These are phyloP conservation scores for Teunomyces aglyptinius DNA, from an alignment of 805 yeast species.

Conservation along the genomic window DNA sequence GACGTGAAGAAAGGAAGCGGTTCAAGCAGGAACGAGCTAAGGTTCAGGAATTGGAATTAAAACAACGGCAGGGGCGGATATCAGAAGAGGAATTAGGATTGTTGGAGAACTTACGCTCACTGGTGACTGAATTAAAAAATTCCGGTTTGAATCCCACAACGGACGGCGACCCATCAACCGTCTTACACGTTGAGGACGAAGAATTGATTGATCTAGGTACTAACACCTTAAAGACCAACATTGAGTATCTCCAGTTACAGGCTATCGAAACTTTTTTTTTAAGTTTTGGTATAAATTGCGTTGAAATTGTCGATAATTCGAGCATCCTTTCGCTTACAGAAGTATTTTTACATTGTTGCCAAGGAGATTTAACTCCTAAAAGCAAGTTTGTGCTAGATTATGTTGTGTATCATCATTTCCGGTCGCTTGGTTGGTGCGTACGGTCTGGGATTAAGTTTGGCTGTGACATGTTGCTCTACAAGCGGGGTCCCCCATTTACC, in stretches of 20 bases:
- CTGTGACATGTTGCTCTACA: constrained; percentile 76
- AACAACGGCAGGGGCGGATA: constrained; percentile 29
- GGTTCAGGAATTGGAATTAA: constrained; percentile 50
- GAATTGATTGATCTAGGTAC: constrained; percentile 17
- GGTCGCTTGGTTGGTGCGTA: constrained; percentile 93
- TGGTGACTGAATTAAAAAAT: constrained; percentile 18
- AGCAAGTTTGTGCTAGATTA: constrained; percentile 51
- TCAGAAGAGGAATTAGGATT: constrained; percentile 20
- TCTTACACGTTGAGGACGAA: constrained; percentile 14
- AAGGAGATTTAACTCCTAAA: not conserved
- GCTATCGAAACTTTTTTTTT: constrained; percentile 76
- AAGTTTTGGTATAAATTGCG: constrained; percentile 51
- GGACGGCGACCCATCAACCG: constrained; percentile 2
- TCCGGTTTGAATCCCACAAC: constrained; percentile 5
- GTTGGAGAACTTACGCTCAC: constrained; percentile 15
- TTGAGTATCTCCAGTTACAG: constrained; percentile 65
- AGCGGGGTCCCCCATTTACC: constrained; percentile 90
- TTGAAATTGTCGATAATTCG: constrained; percentile 31
- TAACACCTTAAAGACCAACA: constrained; percentile 9
- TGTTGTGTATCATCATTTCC: constrained; percentile 79
- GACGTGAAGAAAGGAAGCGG: constrained; percentile 69
- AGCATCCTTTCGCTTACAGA: constrained; percentile 16
- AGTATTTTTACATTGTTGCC: constrained; percentile 26
- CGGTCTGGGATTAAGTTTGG: constrained; percentile 92
- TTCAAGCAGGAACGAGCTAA: constrained; percentile 68